Conservation (phyloP, 1,284 basidiomycete genomes). For the Marasmius oreades region DNA sequence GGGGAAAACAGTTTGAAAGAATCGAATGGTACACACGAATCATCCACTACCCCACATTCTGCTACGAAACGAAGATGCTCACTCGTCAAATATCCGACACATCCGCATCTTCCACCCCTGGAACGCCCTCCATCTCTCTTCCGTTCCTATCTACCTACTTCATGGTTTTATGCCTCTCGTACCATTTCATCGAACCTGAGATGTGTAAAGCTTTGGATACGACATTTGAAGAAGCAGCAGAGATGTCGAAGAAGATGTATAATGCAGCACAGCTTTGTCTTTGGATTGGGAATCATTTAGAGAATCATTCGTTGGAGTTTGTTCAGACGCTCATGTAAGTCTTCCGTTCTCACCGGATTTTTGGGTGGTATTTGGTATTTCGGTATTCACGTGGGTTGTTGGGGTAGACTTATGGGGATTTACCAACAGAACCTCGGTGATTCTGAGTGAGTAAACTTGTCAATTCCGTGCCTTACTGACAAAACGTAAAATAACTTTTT, state of each 20-base stretch:
- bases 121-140: conserved; percentile 11
- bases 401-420: conserved; percentile 23
- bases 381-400: no score
- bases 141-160: conserved; percentile 20
- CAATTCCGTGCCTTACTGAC: no score
- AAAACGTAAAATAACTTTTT: neutral
- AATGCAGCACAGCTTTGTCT: conserved; percentile 23
- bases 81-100: neutral
- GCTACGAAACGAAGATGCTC: conserved; percentile 10
- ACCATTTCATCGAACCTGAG: conserved; percentile 21
- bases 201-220: conserved; percentile 17
- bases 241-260: conserved; percentile 21
- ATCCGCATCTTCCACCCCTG: neutral
- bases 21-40: conserved; percentile 23
- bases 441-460: conserved; percentile 22
- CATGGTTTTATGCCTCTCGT: conserved; percentile 22
- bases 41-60: conserved; percentile 18
- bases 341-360: neutral
- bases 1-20: conserved; percentile 15
- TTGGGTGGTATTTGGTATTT: no score
- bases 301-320: conserved; percentile 21
- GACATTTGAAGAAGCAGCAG: conserved; percentile 12
- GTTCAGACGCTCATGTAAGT: conserved; percentile 22
- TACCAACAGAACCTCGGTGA: conserved; percentile 25
- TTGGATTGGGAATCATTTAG: conserved; percentile 21